Base-by-base conservation (phyloP, 345 rosid genomes). In the Excoecaria cochinchinensis region DNA sequence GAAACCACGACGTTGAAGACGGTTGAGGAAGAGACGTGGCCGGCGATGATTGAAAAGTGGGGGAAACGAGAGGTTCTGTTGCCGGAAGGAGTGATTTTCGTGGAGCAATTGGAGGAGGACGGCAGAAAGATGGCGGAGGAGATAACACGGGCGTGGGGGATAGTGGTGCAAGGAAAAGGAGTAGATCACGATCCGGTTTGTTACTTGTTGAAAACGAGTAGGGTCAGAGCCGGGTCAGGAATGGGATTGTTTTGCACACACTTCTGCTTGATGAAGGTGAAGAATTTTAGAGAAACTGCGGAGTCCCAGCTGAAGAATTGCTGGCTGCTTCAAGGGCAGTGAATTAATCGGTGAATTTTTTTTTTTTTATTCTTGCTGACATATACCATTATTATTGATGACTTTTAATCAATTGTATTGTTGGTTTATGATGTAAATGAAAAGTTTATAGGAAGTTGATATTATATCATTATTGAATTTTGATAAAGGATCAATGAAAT, bases 11-110 rank as follows among this genome's bases (percentile, higher is more conserved):
- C 70, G 69, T 21, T 84, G 72, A 79, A 39, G 59, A 83, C 89
- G 46, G 19, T 3, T 8, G 17, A 55, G 90, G 85, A 85, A 19
- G 85, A 64, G 79, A 55, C 84, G 61, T 83, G 59, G 46, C 47
- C 9, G 47, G 47, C 47, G 9, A 8, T 8, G 9, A 85, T 69
- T 74, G 74, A 61, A 10, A 81, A 70, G 55, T 90, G 98, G 98
- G 85, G 62, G 50, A 78, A 70, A 61, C 87, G 89, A 31, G 90
- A 83, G 74, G 62, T 76, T 36, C 80, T 79, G 14, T 70, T 76
- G 65, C 98, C 98, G 3, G 98, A 91, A 64, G 97, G 98, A 11
- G 88, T 91, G 74, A 84, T 93, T 6, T 84, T 90, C 53, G 97
- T 93, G 16, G 94, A 91, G 77, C 91, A 83, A 79, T 77, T 93